Evolutionary conservation across 495 filamentous ascomycete species (phyloP), one percentile per base, ranked within the genome.

Genomic region (Bathelium albidoporum): DNA sequence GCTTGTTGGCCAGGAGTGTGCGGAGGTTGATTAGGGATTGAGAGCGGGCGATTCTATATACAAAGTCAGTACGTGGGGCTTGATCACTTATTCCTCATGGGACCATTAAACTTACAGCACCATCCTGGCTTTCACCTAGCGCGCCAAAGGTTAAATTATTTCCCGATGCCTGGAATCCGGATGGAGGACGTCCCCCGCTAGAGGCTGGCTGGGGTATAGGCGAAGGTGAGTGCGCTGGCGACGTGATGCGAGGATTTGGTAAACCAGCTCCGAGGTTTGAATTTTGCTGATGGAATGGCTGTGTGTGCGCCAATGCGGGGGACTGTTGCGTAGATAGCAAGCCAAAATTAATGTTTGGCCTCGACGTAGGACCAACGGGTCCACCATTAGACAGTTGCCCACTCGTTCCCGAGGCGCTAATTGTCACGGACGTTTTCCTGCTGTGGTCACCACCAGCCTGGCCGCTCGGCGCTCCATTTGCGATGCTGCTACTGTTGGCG

Each of bases 131-230:
- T 59, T 84, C 87, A 65, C 85, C 85, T 64, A 92, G 85, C 73
- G 88, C 91, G 64, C 91, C 91, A 78, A 96, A 96, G 67, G 83
- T 90, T 61, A 89, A 69, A 71, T 77, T 80, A 68, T 83, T 83
- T 24, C 79, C 79, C 67, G 85, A 83, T 63, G 80, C 80, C 65
- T 86, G 83, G 67, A 87, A 80, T 53, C 81, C 82, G 12, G 89
- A 88, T 32, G 88, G 88, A 49, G 89, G 90, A 74, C 88, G 82
- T 68, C 90, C 90, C 70, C 91, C 91, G 74, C 90, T 95, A 41
- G 87, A 87, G 41, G 88, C 83, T 58, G 88, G 89, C 73, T 89
- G 88, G 22, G 91, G 91, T 60, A 97, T 97, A 5, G 92, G 92
- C 24, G 88, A 90, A 2, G 92, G 92, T 16, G 92, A 96, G 71